phyloP scores from a whole-genome alignment of 352 stramenopile genomes.

The Blastocystis hominis region DNA sequence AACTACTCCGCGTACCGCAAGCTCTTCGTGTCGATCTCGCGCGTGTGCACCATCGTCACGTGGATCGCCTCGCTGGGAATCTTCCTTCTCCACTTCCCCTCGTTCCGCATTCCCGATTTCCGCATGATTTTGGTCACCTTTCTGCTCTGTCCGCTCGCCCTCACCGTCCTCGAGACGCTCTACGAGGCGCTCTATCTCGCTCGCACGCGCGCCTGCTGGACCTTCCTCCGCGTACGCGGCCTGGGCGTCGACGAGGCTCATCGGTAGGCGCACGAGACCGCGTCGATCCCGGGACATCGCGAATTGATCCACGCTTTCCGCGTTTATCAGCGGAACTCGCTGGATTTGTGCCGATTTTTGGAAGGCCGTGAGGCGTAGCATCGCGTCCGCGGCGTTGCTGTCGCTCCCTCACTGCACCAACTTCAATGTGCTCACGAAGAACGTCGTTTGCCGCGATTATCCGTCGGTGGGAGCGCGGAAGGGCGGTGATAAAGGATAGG shows the following conservation, averaged over 20 bases:
- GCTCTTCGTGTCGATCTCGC: background rate
- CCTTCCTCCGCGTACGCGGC: background rate
- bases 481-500: background rate
- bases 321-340: background rate
- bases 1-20: background rate
- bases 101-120: background rate
- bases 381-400: background rate
- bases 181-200: conserved; percentile 15
- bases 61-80: background rate
- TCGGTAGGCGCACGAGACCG: background rate
- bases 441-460: conserved; percentile 47
- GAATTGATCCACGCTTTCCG: background rate
- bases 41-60: background rate
- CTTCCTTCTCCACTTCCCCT: background rate
- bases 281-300: background rate
- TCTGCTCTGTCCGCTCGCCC: conserved; percentile 5
- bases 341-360: background rate
- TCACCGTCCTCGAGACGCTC: background rate
- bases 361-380: background rate
- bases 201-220: background rate
- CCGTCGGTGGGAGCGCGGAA: background rate
- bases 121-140: conserved; percentile 21
- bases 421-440: conserved; percentile 45
- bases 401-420: conserved; percentile 37
- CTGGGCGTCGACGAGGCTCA: background rate